phyloP scores from a whole-genome alignment of 1,284 basidiomycete genomes.

The Neonothopanus nambi region DNA sequence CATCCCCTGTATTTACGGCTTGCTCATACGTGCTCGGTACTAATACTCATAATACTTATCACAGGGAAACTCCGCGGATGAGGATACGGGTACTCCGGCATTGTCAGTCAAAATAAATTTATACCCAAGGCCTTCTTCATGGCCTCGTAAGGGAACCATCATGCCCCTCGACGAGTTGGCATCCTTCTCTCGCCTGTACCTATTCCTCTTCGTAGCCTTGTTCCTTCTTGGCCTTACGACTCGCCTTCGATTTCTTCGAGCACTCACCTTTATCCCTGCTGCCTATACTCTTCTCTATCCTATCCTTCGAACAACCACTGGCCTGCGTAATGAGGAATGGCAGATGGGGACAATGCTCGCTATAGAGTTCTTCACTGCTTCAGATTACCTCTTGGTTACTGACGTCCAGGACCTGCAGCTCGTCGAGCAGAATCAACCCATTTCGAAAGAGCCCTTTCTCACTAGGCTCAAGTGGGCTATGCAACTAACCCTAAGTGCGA shows the following conservation, averaged over 20 bases:
- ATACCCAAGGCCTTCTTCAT: no score
- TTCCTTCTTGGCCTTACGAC: background rate
- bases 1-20: no score
- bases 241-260: background rate
- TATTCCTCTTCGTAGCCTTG: no score
- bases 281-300: background rate
- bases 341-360: slow-evolving; percentile 7
- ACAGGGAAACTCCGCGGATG: no score
- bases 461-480: slow-evolving; percentile 27
- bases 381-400: slow-evolving; percentile 22
- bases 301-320: background rate
- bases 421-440: slow-evolving; percentile 14
- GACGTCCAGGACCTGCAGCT: slow-evolving; percentile 22
- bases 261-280: background rate
- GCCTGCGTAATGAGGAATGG: background rate
- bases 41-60: no score
- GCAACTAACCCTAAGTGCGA: slow-evolving; percentile 20
- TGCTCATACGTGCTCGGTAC: no score
- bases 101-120: no score
- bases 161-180: no score
- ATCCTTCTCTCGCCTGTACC: no score
- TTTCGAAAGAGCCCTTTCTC: slow-evolving; percentile 19
- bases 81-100: no score
- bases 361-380: slow-evolving; percentile 16
- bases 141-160: no score